Evolutionary conservation across 257 asterid genomes (phyloP).

Genomic region (Nicotiana attenuata): DNA sequence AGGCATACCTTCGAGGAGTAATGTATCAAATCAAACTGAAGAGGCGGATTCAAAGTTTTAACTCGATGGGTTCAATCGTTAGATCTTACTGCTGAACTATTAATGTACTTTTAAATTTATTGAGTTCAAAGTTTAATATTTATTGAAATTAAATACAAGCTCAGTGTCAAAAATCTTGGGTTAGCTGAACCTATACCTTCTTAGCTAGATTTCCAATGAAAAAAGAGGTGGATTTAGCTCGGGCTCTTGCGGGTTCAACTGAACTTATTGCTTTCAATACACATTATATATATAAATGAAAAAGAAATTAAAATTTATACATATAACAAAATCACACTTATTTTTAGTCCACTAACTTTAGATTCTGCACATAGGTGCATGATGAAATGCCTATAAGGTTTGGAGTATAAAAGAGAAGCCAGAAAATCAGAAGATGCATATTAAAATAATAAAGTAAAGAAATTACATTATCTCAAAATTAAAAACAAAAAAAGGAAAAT

Average conservation of each 20-base stretch:
- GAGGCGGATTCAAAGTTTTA: not conserved
- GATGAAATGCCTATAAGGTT: not conserved
- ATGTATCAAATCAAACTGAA: not conserved
- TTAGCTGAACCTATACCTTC: not conserved
- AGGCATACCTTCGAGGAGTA: conserved; percentile 33
- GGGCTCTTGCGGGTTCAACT: no score
- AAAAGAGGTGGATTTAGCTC: no score
- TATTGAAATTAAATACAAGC: not conserved
- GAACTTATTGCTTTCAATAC: not conserved
- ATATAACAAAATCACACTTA: not conserved
- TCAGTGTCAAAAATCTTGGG: not conserved
- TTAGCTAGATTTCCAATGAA: not conserved
- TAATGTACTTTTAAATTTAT: not conserved
- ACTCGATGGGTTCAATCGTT: not conserved
- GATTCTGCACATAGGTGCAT: not conserved
- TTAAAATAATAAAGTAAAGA: no score
- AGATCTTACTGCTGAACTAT: not conserved
- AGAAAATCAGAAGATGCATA: no score
- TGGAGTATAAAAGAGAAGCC: not conserved
- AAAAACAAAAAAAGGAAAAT: not conserved
- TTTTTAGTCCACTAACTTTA: not conserved
- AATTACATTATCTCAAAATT: no score
- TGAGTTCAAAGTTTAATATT: not conserved
- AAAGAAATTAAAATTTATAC: not conserved
- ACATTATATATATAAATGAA: not conserved